A percentile compares a stretch with the other conserved stretches of the same genome.
phyloP scores from a whole-genome alignment of 2,329 filamentous ascomycete genomes.

The Penicillium sp. region DNA sequence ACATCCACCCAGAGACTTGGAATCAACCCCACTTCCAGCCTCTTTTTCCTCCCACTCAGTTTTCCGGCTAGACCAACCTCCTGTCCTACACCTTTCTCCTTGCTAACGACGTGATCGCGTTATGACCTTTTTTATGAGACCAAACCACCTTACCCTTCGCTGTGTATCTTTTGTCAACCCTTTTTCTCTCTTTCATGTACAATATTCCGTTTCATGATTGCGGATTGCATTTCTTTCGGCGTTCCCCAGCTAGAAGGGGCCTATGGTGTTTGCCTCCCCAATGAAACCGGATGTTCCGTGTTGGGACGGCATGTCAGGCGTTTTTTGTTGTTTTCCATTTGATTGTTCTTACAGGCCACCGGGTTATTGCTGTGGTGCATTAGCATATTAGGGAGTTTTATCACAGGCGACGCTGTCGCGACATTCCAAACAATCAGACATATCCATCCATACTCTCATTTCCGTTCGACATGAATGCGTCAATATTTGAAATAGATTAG shows the following conservation, averaged over 20 bases:
- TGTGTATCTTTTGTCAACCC: conserved; percentile 25
- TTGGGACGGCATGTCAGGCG: conserved; percentile 21
- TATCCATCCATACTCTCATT: not conserved
- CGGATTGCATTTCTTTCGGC: conserved; percentile 24
- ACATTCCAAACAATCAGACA: conserved; percentile 20
- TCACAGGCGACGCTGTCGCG: conserved; percentile 9
- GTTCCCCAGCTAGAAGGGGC: conserved; percentile 24
- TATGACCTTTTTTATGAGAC: conserved; percentile 35
- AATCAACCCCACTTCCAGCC: conserved; percentile 40
- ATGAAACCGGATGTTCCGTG: not conserved
- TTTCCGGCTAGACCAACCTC: conserved; percentile 27
- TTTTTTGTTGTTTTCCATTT: conserved; percentile 8
- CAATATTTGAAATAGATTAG: not conserved
- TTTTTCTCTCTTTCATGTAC: conserved; percentile 20
- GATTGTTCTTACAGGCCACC: conserved; percentile 4
- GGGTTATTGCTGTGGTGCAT: conserved; percentile 24
- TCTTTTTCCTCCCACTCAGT: conserved; percentile 37
- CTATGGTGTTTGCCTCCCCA: conserved; percentile 15
- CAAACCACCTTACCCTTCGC: conserved; percentile 19
- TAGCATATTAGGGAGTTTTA: conserved; percentile 31
- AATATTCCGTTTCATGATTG: conserved; percentile 18
- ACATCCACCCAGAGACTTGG: conserved; percentile 50
- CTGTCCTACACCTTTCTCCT: conserved; percentile 8
- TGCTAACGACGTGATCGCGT: conserved; percentile 33
- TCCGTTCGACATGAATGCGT: not conserved